A percentile compares a stretch with the other conserved stretches of the same genome.
Evolutionary conservation across 306 rosid species (phyloP).

Genomic region (Quercus wislizeni): DNA sequence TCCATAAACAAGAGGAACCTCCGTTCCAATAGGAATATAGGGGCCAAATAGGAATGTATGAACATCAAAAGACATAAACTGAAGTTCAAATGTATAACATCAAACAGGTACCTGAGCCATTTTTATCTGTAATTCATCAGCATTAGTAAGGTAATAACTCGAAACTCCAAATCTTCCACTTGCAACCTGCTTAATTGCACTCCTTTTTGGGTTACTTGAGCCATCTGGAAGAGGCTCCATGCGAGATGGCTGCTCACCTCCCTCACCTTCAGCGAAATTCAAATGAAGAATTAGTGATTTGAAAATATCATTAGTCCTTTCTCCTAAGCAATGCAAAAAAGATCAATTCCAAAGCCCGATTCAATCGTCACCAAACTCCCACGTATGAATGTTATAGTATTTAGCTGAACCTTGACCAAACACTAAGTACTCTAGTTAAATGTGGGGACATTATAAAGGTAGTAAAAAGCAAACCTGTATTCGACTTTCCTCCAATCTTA

Average conservation of each 20-base stretch:
- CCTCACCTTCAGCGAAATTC: conserved; percentile 69
- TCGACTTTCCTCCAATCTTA: conserved; percentile 92
- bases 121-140: conserved; percentile 95
- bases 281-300: conserved; percentile 7
- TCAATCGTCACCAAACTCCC: neutral
- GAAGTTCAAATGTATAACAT: neutral
- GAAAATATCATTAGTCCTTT: neutral
- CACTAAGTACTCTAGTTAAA: neutral
- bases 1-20: conserved; percentile 46
- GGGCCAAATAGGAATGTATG: conserved; percentile 20
- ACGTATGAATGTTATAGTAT: neutral
- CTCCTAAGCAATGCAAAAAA: neutral
- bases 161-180: conserved; percentile 99
- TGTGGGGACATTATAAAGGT: neutral
- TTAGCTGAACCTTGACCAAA: neutral
- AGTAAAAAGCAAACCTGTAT: conserved; percentile 66
- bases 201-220: conserved; percentile 88
- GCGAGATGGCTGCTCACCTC: conserved; percentile 99
- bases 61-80: conserved; percentile 1
- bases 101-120: conserved; percentile 89
- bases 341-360: neutral
- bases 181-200: conserved; percentile 96
- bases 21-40: conserved; percentile 35
- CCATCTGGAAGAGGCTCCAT: conserved; percentile 96
- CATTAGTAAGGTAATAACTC: conserved; percentile 94